Conservation (phyloP, 371 early-diverging fungal genomes). For the Apophysomyces sp. region DNA sequence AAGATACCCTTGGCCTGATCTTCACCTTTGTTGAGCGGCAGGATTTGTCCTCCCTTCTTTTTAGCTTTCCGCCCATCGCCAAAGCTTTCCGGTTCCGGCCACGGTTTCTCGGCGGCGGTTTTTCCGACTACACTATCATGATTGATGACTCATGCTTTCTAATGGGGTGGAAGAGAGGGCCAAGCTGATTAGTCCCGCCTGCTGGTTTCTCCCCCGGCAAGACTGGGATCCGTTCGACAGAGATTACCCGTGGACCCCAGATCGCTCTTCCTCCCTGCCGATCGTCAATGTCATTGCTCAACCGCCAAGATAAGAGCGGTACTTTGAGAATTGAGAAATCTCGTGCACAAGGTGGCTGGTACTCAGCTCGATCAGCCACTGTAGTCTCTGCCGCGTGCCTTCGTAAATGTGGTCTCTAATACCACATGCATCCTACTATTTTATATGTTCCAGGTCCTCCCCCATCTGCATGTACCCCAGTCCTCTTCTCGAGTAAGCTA, state of each 20-base stretch:
- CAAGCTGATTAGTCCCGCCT: no score
- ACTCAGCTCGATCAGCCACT: conserved; percentile 91
- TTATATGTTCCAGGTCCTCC: no score
- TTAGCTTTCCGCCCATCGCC: conserved; percentile 22
- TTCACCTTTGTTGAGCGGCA: conserved; percentile 68
- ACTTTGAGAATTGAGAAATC: conserved; percentile 98
- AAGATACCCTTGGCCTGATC: conserved; percentile 97
- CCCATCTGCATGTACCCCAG: neutral
- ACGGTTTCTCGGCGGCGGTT: neutral
- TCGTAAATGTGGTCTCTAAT: conserved; percentile 96
- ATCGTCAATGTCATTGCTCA: conserved; percentile 86
- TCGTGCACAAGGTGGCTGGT: conserved; percentile 90
- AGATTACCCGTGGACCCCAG: no score
- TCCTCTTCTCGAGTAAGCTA: conserved; percentile 89
- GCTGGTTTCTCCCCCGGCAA: no score
- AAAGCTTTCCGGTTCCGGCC: neutral
- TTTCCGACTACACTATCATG: neutral
- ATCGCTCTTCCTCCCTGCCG: neutral
- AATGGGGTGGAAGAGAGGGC: no score
- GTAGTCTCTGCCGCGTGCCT: conserved; percentile 82
- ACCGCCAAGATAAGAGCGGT: conserved; percentile 96
- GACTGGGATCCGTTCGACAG: no score
- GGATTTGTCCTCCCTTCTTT: neutral
- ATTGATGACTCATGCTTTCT: neutral
- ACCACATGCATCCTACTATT: conserved; percentile 95